Evolutionary conservation across 2,329 filamentous ascomycete genomes (phyloP), one percentile per base, ranked within the genome.

Genomic region (Claviceps pusilla): DNA sequence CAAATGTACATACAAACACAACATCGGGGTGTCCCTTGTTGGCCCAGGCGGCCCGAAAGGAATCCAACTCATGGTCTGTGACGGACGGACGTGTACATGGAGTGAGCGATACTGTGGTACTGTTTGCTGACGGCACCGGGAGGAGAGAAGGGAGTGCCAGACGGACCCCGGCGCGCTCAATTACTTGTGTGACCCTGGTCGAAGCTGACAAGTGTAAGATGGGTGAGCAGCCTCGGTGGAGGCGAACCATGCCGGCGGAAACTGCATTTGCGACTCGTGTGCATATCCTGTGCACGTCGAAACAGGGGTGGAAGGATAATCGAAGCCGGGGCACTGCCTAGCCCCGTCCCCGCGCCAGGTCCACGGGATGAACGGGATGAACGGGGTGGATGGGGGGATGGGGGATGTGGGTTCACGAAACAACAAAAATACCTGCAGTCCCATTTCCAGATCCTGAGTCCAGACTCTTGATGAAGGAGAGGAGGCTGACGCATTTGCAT

Each of bases 231-330:
- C 50, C 52, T 54, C 52, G 43, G 51, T 55, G 55, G 51, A 57
- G 53, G 50, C 45, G 55, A 57, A 52, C 55, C 55, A 48, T 47
- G 52, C 50, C 52, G 42, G 52, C 53, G 55, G 55, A 55, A 56
- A 50, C 52, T 50, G 45, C 51, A 48, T 47, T 43, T 53, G 42
- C 51, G 54, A 56, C 50, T 50, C 43, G 33, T 48, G 45, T 50
- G 50, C 7, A 14, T 28, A 12, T 11, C 33, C 33, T 5, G 33
- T 50, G 48, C 11, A 14, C 3, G 33, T 37, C 45, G 39, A 46
- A 50, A 53, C 52, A 43, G 48, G 54, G 49, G 48, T 37, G 46
- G 43, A 29, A 52, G 29, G 39, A 42, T 33, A 51, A 49, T 41
- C 16, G 42, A 39, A 42, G 39, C 45, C 19, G 31, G n/a, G 31